Evolutionary conservation across 257 asterid species (phyloP), one percentile per base, ranked within the genome.

Genomic region (Vinca minor): DNA sequence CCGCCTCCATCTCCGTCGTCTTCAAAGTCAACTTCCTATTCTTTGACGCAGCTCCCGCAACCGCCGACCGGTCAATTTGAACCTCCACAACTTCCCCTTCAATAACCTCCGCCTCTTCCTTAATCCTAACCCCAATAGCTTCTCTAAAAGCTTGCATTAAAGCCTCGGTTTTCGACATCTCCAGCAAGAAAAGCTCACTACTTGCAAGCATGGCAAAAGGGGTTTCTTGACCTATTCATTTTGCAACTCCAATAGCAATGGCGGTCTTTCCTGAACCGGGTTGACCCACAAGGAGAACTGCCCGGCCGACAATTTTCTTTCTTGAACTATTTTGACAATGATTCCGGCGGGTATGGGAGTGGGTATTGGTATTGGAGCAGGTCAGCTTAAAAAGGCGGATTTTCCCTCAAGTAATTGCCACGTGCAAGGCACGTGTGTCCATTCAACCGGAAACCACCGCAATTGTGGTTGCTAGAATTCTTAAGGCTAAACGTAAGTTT

Each of bases 41-140:
- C 82, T 88, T 88, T 0, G 87, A 80, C 3, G 94, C 98, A 0
- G 88, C 85, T 64, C 95, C 95, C 0, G 94, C 78, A 60, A 82
- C 92, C 1, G 94, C 94, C 0, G 95, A 94, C 63, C 98, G 66
- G 62, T 86, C 98, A 69, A 88, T 82, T 25, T 81, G 85, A 1
- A 91, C 69, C 68, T 86, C 96, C 58, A 88, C 95, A 41, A 91
- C 98, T 69, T 91, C 98, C 5, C 95, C 98, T 76, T 88, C 98
- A 69, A 91, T 86, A 44, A 88, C 86, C 79, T 91, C 98, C 2
- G 82, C 81, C 59, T 91, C 95, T 75, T 91, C 98, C 72, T 91
- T 88, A 21, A 91, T 88, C 32, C 95, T 68, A 11, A 91, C 95
- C 31, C 95, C 95, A 71, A 88, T 88, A 0, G 94, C 92, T 46